Evolutionary conservation across 2,329 filamentous ascomycete genomes (phyloP), one percentile per base, ranked within the genome.

Genomic region (Pseudopithomyces chartarum): DNA sequence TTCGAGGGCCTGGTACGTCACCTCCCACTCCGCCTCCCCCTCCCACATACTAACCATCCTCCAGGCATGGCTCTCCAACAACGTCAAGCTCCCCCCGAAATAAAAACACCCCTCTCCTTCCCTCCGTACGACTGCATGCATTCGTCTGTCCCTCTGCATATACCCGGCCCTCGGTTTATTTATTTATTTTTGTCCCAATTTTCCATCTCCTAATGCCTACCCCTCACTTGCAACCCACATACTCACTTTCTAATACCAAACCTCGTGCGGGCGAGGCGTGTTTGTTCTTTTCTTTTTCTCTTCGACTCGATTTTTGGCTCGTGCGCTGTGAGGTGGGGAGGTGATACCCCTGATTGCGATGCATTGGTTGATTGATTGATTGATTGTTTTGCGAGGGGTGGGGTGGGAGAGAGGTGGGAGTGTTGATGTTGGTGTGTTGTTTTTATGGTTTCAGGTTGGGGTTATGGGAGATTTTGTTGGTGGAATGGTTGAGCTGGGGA

Each of bases 31-130:
- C 40, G 29, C 20, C 7, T 22, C n/a, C 20, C 43, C n/a, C 22
- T 6, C 20, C n/a, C 6, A 5, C 11, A 33, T 12, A 20, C 17
- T 43, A 48, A 59, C 53, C 29, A 40, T 12, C 13, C 12, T 29
- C 20, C 52, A 75, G 74, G 78, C 79, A 65, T 82, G 80, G 80
- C 72, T 82, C 59, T 80, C 78, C 66, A 80, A 76, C 70, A 81
- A 82, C 67, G 79, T 82, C 70, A 81, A 81, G 72, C 63, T 77
- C 29, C 77, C 76, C 38, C 65, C 69, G 57, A 77, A 77, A 67
- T 77, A 69, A 67, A 45, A 34, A 32, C 39, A 45, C 45, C 46
- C 54, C 49, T n/a, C 19, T 6, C 29, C 55, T 20, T 46, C 15
- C 46, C 47, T 55, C 60, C 70, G 59, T 67, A 72, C 66, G 71